phyloP scores from a whole-genome alignment of 2,329 filamentous ascomycete genomes.

The Tolypocladium guangdongense region DNA sequence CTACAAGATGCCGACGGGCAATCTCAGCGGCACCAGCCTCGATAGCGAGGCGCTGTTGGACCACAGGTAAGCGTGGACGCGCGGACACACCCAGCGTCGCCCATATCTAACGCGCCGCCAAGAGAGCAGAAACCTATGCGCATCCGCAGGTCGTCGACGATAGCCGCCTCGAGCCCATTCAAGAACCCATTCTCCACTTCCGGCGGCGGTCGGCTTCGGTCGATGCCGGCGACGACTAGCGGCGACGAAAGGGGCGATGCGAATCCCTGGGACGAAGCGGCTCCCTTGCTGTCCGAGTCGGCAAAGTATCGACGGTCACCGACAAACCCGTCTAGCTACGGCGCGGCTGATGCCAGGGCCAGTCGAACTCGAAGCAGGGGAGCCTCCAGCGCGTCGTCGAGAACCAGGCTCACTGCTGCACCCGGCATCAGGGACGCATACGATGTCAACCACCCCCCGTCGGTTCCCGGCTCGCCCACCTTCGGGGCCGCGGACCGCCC shows the following conservation, averaged over 20 bases:
- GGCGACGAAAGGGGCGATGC: conserved; percentile 38
- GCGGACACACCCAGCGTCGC: background rate
- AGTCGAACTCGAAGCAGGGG: conserved; percentile 29
- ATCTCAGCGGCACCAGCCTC: conserved; percentile 72
- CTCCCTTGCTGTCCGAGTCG: conserved; percentile 39
- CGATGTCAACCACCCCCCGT: conserved; percentile 59
- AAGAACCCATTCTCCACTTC: conserved; percentile 20
- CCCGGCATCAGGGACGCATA: conserved; percentile 34
- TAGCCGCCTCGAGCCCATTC: conserved; percentile 23
- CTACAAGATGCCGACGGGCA: conserved; percentile 40
- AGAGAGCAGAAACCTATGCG: conserved; percentile 53
- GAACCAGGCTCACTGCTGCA: conserved; percentile 25
- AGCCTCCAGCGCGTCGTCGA: conserved; percentile 41
- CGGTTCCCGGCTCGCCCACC: conserved; percentile 50
- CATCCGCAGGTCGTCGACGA: conserved; percentile 48
- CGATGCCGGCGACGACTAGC: conserved; percentile 24
- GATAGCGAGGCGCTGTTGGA: conserved; percentile 84
- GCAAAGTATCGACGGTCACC: conserved; percentile 11
- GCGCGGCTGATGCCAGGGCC: conserved; percentile 26
- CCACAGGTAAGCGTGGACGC: conserved; percentile 50
- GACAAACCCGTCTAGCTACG: conserved; percentile 25
- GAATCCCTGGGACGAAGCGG: conserved; percentile 34
- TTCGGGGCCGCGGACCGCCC: conserved; percentile 37
- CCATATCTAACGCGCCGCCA: background rate
- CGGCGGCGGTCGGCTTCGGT: conserved; percentile 22